Evolutionary conservation across 495 filamentous ascomycete genomes (phyloP), one percentile per base, ranked within the genome.

Genomic region (Echria macrotheca): DNA sequence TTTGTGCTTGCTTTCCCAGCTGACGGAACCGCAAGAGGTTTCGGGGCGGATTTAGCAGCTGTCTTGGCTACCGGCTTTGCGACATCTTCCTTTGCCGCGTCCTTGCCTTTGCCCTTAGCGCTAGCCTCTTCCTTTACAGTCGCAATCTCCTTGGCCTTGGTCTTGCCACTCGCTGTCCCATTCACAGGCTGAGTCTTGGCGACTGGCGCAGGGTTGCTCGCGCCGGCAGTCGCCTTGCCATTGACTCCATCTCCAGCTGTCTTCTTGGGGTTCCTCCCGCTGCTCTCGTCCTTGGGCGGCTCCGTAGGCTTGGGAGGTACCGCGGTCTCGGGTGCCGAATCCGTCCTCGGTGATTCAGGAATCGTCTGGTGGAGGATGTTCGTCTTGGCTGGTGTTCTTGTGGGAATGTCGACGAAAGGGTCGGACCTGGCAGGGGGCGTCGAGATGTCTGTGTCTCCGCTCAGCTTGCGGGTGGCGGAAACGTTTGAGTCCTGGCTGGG

Each of bases 401-500:
- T 45, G 47, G 61, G 49, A 23, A 50, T 58, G n/a, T 64, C 58
- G 4, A 57, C 54, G 29, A 67, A 61, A 9, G 53, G 42, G 38
- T 73, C 59, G 4, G 49, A 10, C 29, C 17, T 47, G 22, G 47
- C 25, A 2, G 59, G 47, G n/a, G 39, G 37, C 12, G 65, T 54
- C 12, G 69, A 57, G 2, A 52, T 50, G 32, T 66, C 62, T 25
- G 60, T 70, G 1, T 66, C 67, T 46, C 61, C 63, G 54, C 67
- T 70, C 9, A 56, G 43, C 28, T 62, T 65, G 32, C 63, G 56
- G n/a, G 67, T 57, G 0, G 56, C 54, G 5, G 69, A 66, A n/a
- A 61, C 51, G 25, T 53, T 59, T 0, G 73, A 73, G 14, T 73
- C 71, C 31, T 64, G 66, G 49, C 73, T 73, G 12, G 52, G 58